Evolutionary conservation across 805 yeast genomes (phyloP).

Genomic region (Naumovozyma castellii): DNA sequence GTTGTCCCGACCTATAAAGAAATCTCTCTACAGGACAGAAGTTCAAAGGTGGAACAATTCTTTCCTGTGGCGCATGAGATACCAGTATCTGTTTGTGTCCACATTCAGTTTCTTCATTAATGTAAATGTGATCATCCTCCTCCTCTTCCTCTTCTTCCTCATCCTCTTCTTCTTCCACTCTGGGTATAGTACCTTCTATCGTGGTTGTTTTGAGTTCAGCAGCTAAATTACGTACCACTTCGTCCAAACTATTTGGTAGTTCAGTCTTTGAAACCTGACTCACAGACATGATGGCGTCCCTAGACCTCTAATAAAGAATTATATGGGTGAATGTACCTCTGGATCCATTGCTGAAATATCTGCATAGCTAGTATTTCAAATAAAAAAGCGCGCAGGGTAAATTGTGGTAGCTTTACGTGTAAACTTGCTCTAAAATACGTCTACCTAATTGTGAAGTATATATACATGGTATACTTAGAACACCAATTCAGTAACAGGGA

Average conservation of each 20-base stretch:
- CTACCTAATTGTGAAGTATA: too few relatives aligned
- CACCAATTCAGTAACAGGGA: too few relatives aligned
- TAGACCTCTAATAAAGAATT: too few relatives aligned
- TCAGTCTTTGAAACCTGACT: too few relatives aligned
- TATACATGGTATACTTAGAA: too few relatives aligned
- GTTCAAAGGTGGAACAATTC: conserved; percentile 88
- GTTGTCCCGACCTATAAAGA: conserved; percentile 87
- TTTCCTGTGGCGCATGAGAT: conserved; percentile 47
- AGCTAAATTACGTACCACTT: background rate
- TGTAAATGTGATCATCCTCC: conserved; percentile 23
- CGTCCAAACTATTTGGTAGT: background rate
- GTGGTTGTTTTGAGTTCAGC: background rate
- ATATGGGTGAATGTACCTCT: too few relatives aligned
- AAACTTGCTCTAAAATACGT: too few relatives aligned
- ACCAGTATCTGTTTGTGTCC: conserved; percentile 27
- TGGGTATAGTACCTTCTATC: background rate
- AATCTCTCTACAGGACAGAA: conserved; percentile 90
- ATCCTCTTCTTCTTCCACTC: conserved; percentile 7
- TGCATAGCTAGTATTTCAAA: too few relatives aligned
- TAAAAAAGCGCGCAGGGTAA: too few relatives aligned
- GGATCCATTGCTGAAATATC: too few relatives aligned
- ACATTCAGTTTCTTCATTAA: conserved; percentile 27
- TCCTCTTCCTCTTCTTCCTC: conserved; percentile 22
- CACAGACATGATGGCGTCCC: too few relatives aligned
- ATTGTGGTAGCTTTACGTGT: too few relatives aligned